Evolutionary conservation across 2,329 filamentous ascomycete genomes (phyloP).

Genomic region (Metarhizium robertsii): DNA sequence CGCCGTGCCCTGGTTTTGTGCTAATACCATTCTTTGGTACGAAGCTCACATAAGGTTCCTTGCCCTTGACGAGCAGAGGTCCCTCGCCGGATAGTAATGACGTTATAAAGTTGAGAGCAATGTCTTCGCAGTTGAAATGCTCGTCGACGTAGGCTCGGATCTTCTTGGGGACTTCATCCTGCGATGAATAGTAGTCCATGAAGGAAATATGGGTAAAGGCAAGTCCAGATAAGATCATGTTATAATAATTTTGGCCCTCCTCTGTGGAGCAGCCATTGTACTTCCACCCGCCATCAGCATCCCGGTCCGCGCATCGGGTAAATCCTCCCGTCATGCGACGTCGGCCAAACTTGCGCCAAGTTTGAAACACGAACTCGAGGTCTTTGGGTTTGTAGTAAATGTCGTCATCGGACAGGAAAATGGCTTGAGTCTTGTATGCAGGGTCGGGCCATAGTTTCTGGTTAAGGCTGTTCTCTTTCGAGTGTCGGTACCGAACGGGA

Average conservation of each 20-base stretch:
- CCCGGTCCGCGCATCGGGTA: conserved; percentile 21
- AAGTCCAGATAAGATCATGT: conserved; percentile 28
- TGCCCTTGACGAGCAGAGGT: conserved; percentile 24
- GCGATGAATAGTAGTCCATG: conserved; percentile 28
- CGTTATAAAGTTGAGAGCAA: conserved; percentile 28
- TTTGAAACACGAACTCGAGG: conserved; percentile 30
- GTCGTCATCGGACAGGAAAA: conserved; percentile 31
- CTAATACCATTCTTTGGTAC: conserved; percentile 24
- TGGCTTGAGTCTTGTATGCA: conserved; percentile 25
- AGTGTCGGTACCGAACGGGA: conserved; percentile 23
- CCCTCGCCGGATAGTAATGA: conserved; percentile 24
- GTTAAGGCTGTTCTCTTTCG: conserved; percentile 26
- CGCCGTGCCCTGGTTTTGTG: conserved; percentile 21
- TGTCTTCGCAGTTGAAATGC: conserved; percentile 31
- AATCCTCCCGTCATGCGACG: conserved; percentile 25
- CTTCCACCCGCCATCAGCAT: conserved; percentile 16
- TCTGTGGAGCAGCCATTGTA: conserved; percentile 23
- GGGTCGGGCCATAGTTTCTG: conserved; percentile 27
- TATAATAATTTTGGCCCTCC: conserved; percentile 19
- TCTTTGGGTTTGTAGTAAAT: conserved; percentile 28
- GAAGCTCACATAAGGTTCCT: conserved; percentile 22
- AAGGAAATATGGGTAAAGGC: conserved; percentile 28
- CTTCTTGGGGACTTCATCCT: conserved; percentile 18
- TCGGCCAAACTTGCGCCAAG: conserved; percentile 28
- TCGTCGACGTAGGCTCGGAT: conserved; percentile 28